These are phyloP conservation scores for Pseudotulostoma volvatum DNA, from an alignment of 495 filamentous ascomycete genomes.

Conservation along the genomic window DNA sequence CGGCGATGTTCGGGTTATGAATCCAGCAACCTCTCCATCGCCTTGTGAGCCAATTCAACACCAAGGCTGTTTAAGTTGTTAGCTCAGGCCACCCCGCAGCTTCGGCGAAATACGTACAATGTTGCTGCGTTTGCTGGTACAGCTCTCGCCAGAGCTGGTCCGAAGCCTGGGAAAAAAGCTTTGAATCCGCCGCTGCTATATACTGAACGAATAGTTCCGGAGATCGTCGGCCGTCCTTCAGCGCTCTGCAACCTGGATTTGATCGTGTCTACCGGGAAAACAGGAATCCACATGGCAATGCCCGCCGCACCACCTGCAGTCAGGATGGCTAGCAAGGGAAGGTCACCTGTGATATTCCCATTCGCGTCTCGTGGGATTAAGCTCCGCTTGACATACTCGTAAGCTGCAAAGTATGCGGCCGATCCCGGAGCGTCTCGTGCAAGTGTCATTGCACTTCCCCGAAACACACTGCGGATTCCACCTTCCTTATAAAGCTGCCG, in stretches of 20 bases:
- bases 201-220: slow-evolving; percentile 59
- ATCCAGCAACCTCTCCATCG: slow-evolving; percentile 57
- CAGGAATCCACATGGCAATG: slow-evolving; percentile 97
- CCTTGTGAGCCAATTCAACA: slow-evolving; percentile 67
- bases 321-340: slow-evolving; percentile 71
- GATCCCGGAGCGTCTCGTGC: slow-evolving; percentile 85
- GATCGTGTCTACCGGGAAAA: slow-evolving; percentile 95
- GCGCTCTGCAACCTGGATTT: slow-evolving; percentile 89
- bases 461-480: slow-evolving; percentile 78
- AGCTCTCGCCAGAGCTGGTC: slow-evolving; percentile 78
- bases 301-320: slow-evolving; percentile 78
- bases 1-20: background rate
- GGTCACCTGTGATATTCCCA: slow-evolving; percentile 50
- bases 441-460: slow-evolving; percentile 77
- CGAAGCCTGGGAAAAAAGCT: slow-evolving; percentile 96
- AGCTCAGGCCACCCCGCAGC: slow-evolving; percentile 6
- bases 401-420: slow-evolving; percentile 92
- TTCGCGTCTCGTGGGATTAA: slow-evolving; percentile 72
- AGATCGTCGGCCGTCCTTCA: slow-evolving; percentile 70
- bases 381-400: slow-evolving; percentile 80
- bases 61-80: slow-evolving; percentile 43
- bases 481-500: slow-evolving; percentile 86
- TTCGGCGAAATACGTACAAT: slow-evolving; percentile 29
- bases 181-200: slow-evolving; percentile 67
- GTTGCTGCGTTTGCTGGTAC: slow-evolving; percentile 85